Evolutionary conservation across 106 monocot genomes (phyloP), one percentile per base, ranked within the genome.

Genomic region (Dendrobium chrysotoxum): DNA sequence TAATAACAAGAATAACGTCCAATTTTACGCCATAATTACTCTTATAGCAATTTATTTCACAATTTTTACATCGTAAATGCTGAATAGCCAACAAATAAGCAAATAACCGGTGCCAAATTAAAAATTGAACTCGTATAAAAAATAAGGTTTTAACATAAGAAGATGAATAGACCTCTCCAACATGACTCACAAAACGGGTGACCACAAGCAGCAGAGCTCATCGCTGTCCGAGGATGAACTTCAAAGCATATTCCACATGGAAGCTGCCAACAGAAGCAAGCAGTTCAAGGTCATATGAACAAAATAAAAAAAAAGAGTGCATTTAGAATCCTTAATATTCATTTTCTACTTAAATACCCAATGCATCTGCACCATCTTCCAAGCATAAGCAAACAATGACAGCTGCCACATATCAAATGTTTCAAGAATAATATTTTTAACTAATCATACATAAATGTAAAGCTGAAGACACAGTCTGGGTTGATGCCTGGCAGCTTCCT

Each of bases 241-340:
- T 96, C 96, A 70, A 96, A 92, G 81, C 93, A 96, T 80, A 96
- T 96, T 54, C 96, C 92, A 85, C 96, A 96, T 65, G 82, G 84
- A 80, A 93, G 74, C 93, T 93, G 92, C 78, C 81, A 83, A 30
- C 15, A 77, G 42, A 53, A 81, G 57, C 28, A 70, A 70, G 26
- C 13, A 28, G 67, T 28, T 68, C 67, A 35, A 70, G 35, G 30
- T 35, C 70, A 70, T 35, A 70, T 70, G 35, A 70, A 28, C 35
- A 31, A 70, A 70, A 35, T 35, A 2, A 4, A 11, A 35, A n/a
- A 70, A 70, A n/a, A 70, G 15, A 35, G 64, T 26, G 16, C 70
- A 70, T 31, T 35, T 35, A 61, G 21, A 61, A 61, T 61, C 23
- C 61, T 61, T 61, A 61, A 61, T 61, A 61, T 61, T 61, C 50